Evolutionary conservation across 345 rosid species (phyloP).

Genomic region (Isatis tinctoria): DNA sequence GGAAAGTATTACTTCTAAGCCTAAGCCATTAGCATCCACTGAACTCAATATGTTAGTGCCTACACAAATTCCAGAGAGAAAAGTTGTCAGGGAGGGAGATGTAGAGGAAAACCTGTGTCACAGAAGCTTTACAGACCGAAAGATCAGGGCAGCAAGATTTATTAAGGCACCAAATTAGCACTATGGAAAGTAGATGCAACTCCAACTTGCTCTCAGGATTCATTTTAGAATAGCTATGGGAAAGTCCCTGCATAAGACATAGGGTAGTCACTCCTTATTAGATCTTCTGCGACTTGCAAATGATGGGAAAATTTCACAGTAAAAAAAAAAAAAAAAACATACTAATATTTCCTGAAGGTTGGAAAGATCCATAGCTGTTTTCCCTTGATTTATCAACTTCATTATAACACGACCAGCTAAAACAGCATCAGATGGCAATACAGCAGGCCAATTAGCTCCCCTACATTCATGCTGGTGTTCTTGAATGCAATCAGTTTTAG

Average conservation of each 20-base stretch:
- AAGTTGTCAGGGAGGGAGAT: conserved; percentile 16
- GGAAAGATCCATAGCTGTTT: conserved; percentile 30
- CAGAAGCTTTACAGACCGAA: conserved; percentile 48
- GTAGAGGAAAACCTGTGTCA: conserved; percentile 47
- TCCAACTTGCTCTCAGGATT: conserved; percentile 69
- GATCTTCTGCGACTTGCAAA: neutral
- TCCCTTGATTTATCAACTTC: conserved; percentile 43
- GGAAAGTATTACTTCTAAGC: neutral
- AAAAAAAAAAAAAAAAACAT: conserved; percentile 14
- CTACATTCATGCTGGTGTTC: conserved; percentile 87
- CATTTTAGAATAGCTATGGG: conserved; percentile 58
- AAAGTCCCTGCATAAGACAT: conserved; percentile 46
- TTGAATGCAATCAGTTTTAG: conserved; percentile 34
- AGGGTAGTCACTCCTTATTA: neutral
- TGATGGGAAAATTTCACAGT: neutral
- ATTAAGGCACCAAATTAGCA: conserved; percentile 61
- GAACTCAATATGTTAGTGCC: neutral
- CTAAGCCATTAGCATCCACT: neutral
- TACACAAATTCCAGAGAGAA: neutral
- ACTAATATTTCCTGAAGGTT: conserved; percentile 45
- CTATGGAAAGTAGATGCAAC: conserved; percentile 59
- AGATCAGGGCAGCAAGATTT: conserved; percentile 43
- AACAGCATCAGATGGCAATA: conserved; percentile 68
- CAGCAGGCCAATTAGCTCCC: conserved; percentile 72
- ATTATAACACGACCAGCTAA: conserved; percentile 69